These are phyloP conservation scores for Backusella westeae DNA, from an alignment of 192 early-diverging fungal genomes.

Conservation along the genomic window DNA sequence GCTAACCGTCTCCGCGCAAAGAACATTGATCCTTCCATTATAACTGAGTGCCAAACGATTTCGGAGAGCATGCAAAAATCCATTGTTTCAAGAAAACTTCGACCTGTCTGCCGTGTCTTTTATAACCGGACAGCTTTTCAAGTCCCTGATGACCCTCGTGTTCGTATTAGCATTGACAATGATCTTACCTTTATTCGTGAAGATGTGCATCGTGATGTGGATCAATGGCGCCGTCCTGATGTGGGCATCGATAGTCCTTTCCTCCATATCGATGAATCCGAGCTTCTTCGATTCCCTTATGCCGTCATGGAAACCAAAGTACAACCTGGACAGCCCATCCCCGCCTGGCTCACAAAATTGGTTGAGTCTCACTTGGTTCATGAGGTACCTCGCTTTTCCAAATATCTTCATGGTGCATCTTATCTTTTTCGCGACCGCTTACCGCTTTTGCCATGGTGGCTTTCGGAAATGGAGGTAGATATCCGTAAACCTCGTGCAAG, in stretches of 20 bases:
- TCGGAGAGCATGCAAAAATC: conserved; percentile 24
- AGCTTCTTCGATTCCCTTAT: conserved; percentile 36
- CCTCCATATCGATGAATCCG: conserved; percentile 13
- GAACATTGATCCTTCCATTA: conserved; percentile 59
- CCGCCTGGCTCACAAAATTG: conserved; percentile 25
- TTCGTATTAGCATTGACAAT: conserved; percentile 92
- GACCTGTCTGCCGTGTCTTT: conserved; percentile 25
- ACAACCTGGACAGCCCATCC: conserved; percentile 16
- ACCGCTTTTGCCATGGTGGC: conserved; percentile 49
- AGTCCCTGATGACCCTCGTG: conserved; percentile 49
- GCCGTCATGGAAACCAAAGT: conserved; percentile 35
- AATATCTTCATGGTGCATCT: conserved; percentile 47
- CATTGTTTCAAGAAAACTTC: conserved; percentile 20
- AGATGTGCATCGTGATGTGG: conserved; percentile 73
- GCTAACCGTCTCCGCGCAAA: conserved; percentile 57
- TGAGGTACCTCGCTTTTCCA: conserved; percentile 48
- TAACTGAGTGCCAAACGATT: conserved; percentile 50
- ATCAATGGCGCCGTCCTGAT: conserved; percentile 39
- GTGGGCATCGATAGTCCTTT: conserved; percentile 44
- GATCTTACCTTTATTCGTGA: conserved; percentile 95
- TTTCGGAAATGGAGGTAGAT: conserved; percentile 53
- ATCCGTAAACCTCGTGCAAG: conserved; percentile 44
- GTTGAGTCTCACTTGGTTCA: conserved; percentile 44
- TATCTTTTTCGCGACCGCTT: conserved; percentile 44
- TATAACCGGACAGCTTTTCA: conserved; percentile 39